phyloP scores from a whole-genome alignment of 495 filamentous ascomycete genomes.

The Penicillium canariense region DNA sequence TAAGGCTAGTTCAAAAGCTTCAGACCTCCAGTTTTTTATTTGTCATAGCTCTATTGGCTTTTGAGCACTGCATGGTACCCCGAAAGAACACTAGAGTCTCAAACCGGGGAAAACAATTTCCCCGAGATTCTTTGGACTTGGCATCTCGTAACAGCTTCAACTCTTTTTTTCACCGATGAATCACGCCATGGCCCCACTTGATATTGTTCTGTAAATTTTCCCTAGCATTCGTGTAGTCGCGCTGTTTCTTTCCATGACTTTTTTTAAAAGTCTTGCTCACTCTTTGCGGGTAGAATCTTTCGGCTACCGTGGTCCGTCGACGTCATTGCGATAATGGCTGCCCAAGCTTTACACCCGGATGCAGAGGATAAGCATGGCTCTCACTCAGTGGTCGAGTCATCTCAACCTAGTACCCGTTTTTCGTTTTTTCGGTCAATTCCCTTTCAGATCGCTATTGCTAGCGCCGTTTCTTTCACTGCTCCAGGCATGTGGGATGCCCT shows the following conservation, averaged over 20 bases:
- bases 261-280: background rate
- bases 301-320: background rate
- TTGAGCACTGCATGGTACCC: background rate
- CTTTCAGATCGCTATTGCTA: constrained; percentile 34
- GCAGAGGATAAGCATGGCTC: background rate
- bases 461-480: constrained; percentile 34
- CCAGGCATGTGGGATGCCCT: constrained; percentile 38
- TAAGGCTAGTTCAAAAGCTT: no score
- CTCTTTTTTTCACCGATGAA: background rate
- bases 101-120: background rate
- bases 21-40: background rate
- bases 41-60: background rate
- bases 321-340: background rate
- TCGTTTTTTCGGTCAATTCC: constrained; percentile 27
- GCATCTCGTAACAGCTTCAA: constrained; percentile 5
- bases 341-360: background rate
- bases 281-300: background rate
- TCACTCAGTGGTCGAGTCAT: constrained; percentile 1
- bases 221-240: background rate
- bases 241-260: background rate
- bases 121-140: background rate
- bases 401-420: background rate
- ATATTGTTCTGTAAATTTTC: background rate
- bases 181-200: constrained; percentile 5
- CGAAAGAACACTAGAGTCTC: background rate